Conservation (phyloP, 495 filamentous ascomycete genomes). For the Melanomma pulvis-pyrius region DNA sequence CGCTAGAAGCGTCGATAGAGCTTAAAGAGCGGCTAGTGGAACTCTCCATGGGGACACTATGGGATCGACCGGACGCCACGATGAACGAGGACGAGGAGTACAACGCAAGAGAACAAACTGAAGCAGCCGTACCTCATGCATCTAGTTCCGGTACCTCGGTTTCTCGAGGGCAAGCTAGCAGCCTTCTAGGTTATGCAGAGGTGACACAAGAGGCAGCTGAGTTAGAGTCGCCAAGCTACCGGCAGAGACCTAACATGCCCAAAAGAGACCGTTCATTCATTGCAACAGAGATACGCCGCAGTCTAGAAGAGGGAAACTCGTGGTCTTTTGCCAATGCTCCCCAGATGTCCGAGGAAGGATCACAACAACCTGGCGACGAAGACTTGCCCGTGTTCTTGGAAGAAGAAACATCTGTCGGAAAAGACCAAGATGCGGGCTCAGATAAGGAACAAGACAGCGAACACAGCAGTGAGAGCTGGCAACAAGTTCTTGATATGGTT, state of each 20-base stretch:
- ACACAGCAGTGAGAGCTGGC: slow-evolving; percentile 38
- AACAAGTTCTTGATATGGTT: slow-evolving; percentile 27
- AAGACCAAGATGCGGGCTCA: neutral
- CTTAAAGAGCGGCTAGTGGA: slow-evolving; percentile 11
- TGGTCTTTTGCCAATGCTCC: slow-evolving; percentile 29
- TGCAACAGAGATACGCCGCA: slow-evolving; percentile 43
- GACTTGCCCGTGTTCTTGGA: slow-evolving; percentile 22
- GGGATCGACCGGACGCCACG: neutral
- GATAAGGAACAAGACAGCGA: slow-evolving; percentile 36
- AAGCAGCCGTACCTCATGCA: slow-evolving; percentile 1
- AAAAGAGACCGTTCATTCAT: slow-evolving; percentile 40
- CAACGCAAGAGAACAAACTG: neutral
- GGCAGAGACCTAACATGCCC: slow-evolving; percentile 43
- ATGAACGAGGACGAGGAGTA: neutral
- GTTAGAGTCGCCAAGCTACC: neutral
- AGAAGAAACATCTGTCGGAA: neutral
- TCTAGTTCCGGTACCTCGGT: neutral
- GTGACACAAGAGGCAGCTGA: neutral
- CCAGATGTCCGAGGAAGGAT: neutral
- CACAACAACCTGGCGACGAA: neutral
- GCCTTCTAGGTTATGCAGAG: neutral
- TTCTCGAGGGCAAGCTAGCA: slow-evolving; percentile 9
- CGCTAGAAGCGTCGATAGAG: slow-evolving; percentile 22
- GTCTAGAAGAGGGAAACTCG: slow-evolving; percentile 40
- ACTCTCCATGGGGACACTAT: slow-evolving; percentile 2